Evolutionary conservation across 1,284 basidiomycete genomes (phyloP), one percentile per base, ranked within the genome.

Genomic region (Stygiomarasmius scandens): DNA sequence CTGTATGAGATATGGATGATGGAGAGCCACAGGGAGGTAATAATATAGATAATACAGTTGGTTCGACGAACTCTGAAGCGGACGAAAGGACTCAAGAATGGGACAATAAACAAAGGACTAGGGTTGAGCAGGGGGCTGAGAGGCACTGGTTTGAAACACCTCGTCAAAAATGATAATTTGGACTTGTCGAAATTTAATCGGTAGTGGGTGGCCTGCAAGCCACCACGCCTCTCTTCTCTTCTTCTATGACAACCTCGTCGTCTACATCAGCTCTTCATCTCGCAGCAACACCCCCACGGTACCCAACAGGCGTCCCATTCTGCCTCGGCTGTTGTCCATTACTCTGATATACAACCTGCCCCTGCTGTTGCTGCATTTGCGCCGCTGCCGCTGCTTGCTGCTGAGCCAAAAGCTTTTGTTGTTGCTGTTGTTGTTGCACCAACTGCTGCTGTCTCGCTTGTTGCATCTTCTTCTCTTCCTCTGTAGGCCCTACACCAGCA

Each of bases 391-490:
- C 44, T 9, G 48, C 54, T 23, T 41, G 24, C 34, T 49, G 36
- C 34, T 25, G 47, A 22, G 54, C 52, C 38, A 41, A 41, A 6
- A 41, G 16, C 16, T 41, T 41, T 19, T 41, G 38, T 41, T 63
- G 63, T 23, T 54, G 51, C 34, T 58, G 43, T 44, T 55, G 58
- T 36, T 38, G 46, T 32, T 49, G 60, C 38, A 55, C 61, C 36
- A 54, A 48, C 41, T 60, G 58, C 45, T 64, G 61, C 46, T 56
- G 59, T 49, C 62, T 61, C 57, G 70, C 70, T 61, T 74, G 72
- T 54, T 71, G 73, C 53, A 71, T 71, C 55, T 69, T 72, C 62
- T 60, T 16, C 22, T 74, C 74, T 58, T 89, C 86, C 56, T 86
- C 83, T 3, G 68, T 61, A 8, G 38, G 38, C 38, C 38, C 38